phyloP scores from a whole-genome alignment of 768 basidiomycete genomes.

The Mycena leptocephala region DNA sequence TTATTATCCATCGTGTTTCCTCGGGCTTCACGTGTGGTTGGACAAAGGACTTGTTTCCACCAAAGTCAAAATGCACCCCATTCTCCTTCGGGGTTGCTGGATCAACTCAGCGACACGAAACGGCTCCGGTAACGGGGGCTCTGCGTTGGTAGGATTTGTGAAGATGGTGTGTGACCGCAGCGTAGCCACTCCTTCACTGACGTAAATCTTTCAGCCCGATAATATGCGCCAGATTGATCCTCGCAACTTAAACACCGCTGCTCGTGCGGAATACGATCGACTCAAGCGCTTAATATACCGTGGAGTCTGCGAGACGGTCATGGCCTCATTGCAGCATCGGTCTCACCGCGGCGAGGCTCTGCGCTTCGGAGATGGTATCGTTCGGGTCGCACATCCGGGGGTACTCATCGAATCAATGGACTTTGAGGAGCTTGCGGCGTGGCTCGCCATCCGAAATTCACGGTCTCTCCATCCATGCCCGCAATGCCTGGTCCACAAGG shows the following conservation, averaged over 20 bases:
- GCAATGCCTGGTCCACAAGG: conserved; percentile 15
- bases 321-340: conserved; percentile 1
- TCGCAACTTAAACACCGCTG: background rate
- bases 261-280: background rate
- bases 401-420: conserved; percentile 32
- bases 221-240: conserved; percentile 4
- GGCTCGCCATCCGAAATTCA: conserved; percentile 15
- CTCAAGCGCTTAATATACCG: conserved; percentile 21
- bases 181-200: background rate
- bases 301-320: background rate
- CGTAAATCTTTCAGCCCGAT: background rate
- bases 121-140: conserved; percentile 40
- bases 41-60: conserved; percentile 38
- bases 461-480: conserved; percentile 19
- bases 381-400: conserved; percentile 16
- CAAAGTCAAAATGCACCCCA: conserved; percentile 38
- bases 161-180: conserved; percentile 25
- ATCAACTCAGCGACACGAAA: conserved; percentile 37
- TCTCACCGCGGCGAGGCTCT: conserved; percentile 19
- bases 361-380: conserved; percentile 15
- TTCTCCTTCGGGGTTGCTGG: conserved; percentile 33
- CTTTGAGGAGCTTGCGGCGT: conserved; percentile 24
- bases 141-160: conserved; percentile 30
- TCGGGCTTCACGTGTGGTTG: conserved; percentile 34
- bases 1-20: conserved; percentile 24